These are phyloP conservation scores for Colletotrichum orbiculare DNA, from an alignment of 2,329 filamentous ascomycete genomes.

Conservation along the genomic window DNA sequence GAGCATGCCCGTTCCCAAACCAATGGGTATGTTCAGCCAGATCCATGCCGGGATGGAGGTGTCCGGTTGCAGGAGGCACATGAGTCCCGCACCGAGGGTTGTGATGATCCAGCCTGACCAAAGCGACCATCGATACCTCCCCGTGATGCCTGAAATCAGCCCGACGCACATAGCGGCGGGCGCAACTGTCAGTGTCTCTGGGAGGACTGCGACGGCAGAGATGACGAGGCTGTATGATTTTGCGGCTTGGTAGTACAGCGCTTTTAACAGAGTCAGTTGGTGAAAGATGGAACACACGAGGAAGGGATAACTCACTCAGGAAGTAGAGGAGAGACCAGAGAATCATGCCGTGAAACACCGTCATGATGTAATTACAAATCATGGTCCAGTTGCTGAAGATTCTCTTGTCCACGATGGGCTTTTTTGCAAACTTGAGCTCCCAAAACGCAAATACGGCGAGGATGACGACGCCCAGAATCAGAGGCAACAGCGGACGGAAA, in stretches of 20 bases:
- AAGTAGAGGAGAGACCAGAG: conserved; percentile 67
- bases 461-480: conserved; percentile 64
- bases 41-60: conserved; percentile 67
- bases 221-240: conserved; percentile 64
- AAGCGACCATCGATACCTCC: conserved; percentile 69
- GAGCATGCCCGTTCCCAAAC: conserved; percentile 71
- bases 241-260: conserved; percentile 61
- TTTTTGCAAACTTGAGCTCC: conserved; percentile 60
- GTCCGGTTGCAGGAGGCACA: conserved; percentile 58
- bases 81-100: conserved; percentile 67
- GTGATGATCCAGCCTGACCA: conserved; percentile 71
- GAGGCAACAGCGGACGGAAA: conserved; percentile 70
- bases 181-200: conserved; percentile 71
- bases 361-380: conserved; percentile 60
- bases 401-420: conserved; percentile 60
- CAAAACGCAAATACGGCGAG: conserved; percentile 65
- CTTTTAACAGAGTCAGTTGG: conserved; percentile 35
- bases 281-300: conserved; percentile 33
- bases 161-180: conserved; percentile 69
- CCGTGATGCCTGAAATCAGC: conserved; percentile 63
- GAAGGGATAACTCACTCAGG: conserved; percentile 47
- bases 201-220: conserved; percentile 67
- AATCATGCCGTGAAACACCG: conserved; percentile 67
- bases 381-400: conserved; percentile 62
- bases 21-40: conserved; percentile 69